phyloP scores from a whole-genome alignment of 192 early-diverging fungal species.

The Rhizophlyctis rosea region DNA sequence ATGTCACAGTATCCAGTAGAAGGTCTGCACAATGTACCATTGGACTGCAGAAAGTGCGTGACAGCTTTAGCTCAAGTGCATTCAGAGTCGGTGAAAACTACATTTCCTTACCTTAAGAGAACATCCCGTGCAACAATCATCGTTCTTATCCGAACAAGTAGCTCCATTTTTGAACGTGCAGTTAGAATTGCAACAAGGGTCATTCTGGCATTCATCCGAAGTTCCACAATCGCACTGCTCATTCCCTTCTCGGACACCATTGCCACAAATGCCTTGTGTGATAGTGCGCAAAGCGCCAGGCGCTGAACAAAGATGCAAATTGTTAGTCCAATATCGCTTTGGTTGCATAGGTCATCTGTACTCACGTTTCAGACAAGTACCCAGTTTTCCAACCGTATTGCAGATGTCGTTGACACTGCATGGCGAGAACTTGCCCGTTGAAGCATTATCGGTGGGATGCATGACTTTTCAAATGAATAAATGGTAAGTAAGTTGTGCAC shows the following conservation, averaged over 20 bases:
- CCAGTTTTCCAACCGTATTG: constrained; percentile 20
- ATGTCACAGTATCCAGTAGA: constrained; percentile 78
- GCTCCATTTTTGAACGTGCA: constrained; percentile 78
- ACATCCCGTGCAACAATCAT: constrained; percentile 78
- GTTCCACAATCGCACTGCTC: constrained; percentile 93
- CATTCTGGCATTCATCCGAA: constrained; percentile 59
- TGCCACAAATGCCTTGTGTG: constrained; percentile 79
- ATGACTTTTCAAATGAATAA: constrained; percentile 16
- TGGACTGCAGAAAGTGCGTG: constrained; percentile 20
- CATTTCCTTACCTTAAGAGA: constrained; percentile 35
- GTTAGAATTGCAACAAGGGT: constrained; percentile 79
- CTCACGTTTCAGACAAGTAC: constrained; percentile 18
- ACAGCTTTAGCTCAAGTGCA: not conserved
- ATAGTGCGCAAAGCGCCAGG: constrained; percentile 33
- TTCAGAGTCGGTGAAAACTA: not conserved
- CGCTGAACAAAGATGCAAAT: constrained; percentile 24
- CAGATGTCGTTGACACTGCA: constrained; percentile 39
- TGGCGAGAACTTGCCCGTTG: constrained; percentile 38
- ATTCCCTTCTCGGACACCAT: constrained; percentile 78
- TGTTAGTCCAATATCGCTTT: constrained; percentile 5
- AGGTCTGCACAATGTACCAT: constrained; percentile 67
- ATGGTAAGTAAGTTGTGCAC: not conserved
- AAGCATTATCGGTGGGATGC: constrained; percentile 49
- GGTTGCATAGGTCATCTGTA: no score
- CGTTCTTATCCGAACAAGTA: constrained; percentile 78